Conservation (phyloP, 108 stramenopile species). For the Poteriospumella lacustris region DNA sequence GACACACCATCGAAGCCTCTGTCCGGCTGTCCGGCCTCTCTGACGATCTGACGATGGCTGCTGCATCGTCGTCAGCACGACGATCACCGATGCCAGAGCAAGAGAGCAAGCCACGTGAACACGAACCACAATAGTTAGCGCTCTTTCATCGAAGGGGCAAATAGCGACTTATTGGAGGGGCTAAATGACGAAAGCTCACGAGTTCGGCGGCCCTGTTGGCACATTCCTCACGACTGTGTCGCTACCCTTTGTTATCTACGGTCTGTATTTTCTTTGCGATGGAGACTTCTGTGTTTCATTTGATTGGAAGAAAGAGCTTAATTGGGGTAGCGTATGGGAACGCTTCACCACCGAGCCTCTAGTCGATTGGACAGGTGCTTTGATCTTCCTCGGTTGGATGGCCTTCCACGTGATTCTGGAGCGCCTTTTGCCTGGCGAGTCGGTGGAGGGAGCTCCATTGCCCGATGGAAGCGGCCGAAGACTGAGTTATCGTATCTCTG, state of each 20-base stretch:
- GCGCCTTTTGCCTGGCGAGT: conserved; percentile 68
- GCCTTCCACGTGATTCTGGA: conserved; percentile 75
- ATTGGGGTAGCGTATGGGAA: conserved; percentile 21
- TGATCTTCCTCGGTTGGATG: conserved; percentile 68
- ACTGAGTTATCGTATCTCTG: conserved; percentile 81
- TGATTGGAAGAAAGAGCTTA: conserved; percentile 26
- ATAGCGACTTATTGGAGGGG: too few species aligned
- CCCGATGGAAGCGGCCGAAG: conserved; percentile 29
- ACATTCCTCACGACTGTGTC: conserved; percentile 58
- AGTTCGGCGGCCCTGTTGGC: conserved; percentile 93
- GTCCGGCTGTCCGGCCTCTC: too few species aligned
- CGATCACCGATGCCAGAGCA: too few species aligned
- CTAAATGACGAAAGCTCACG: too few species aligned
- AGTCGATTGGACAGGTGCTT: conserved; percentile 45
- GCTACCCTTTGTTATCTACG: conserved; percentile 69
- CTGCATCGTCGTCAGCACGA: too few species aligned
- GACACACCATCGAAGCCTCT: too few species aligned
- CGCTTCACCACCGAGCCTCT: conserved; percentile 26
- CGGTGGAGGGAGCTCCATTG: conserved; percentile 60
- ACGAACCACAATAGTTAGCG: too few species aligned
- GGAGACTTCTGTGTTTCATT: conserved; percentile 14
- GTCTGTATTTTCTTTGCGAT: conserved; percentile 44
- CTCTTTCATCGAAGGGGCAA: too few species aligned
- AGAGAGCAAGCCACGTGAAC: too few species aligned
- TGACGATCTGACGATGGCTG: too few species aligned